Evolutionary conservation across 306 rosid species (phyloP).

Genomic region (Hippophae rhamnoides): DNA sequence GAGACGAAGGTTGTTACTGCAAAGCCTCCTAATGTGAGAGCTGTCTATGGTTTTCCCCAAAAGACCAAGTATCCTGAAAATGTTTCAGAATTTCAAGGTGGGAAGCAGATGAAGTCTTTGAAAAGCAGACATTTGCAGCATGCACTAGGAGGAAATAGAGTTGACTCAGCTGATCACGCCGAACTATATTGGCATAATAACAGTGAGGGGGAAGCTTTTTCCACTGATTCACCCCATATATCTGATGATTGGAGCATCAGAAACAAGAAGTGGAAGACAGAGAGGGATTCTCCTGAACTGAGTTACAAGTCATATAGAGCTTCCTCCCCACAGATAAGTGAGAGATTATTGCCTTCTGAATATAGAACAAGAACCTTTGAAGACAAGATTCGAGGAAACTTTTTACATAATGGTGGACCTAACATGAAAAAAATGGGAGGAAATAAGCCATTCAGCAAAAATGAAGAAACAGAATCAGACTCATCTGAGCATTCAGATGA

Average conservation of each 20-base stretch:
- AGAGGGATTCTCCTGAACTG: slow-evolving; percentile 63
- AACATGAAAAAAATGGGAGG: slow-evolving; percentile 33
- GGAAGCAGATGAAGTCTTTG: slow-evolving; percentile 37
- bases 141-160: slow-evolving; percentile 27
- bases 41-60: slow-evolving; percentile 42
- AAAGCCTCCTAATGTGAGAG: slow-evolving; percentile 47
- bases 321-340: slow-evolving; percentile 65
- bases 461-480: slow-evolving; percentile 91
- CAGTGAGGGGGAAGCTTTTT: slow-evolving; percentile 41
- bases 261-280: slow-evolving; percentile 67
- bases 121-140: slow-evolving; percentile 39
- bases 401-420: slow-evolving; percentile 49
- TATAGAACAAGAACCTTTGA: slow-evolving; percentile 9
- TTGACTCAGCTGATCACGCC: slow-evolving; percentile 38
- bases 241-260: slow-evolving; percentile 50
- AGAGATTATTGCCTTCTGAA: slow-evolving; percentile 16
- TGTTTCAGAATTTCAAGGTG: slow-evolving; percentile 39
- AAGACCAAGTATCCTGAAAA: slow-evolving; percentile 49
- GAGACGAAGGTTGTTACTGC: slow-evolving; percentile 36
- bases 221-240: slow-evolving; percentile 41
- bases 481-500: slow-evolving; percentile 68
- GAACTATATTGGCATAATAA: slow-evolving; percentile 37
- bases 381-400: slow-evolving; percentile 45
- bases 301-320: slow-evolving; percentile 50
- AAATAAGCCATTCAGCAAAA: slow-evolving; percentile 32